Evolutionary conservation across 139 green algal genomes (phyloP).

Genomic region (Bryopsis sp.): DNA sequence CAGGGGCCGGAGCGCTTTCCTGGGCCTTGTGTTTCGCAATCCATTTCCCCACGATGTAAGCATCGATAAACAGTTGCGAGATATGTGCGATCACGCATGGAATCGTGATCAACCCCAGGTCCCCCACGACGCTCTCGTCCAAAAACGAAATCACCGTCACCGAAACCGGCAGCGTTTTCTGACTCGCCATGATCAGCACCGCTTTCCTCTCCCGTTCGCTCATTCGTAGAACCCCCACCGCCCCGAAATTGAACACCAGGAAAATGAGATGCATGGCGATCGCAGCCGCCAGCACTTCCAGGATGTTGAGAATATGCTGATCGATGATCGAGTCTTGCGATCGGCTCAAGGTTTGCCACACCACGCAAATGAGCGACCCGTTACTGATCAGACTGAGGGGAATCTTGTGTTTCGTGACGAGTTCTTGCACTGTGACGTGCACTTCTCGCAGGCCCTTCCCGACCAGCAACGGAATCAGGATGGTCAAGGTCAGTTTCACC

Average conservation of each 20-base stretch:
- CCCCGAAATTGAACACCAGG: constrained; percentile 40
- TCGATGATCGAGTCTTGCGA: constrained; percentile 6
- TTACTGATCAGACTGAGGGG: constrained; percentile 31
- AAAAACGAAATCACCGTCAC: constrained; percentile 42
- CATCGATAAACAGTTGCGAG: constrained; percentile 30
- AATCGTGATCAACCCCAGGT: constrained; percentile 58
- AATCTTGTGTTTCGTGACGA: constrained; percentile 30
- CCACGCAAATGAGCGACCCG: constrained; percentile 40
- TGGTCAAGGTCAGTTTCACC: constrained; percentile 64
- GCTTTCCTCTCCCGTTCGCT: constrained; percentile 40
- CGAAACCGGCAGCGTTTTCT: constrained; percentile 50
- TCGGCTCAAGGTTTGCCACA: constrained; percentile 47
- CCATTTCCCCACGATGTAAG: constrained; percentile 15
- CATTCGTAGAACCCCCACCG: constrained; percentile 32
- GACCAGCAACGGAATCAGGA: constrained; percentile 53
- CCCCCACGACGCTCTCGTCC: constrained; percentile 28
- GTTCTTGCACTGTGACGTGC: constrained; percentile 6
- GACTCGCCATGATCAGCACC: constrained; percentile 34
- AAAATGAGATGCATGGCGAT: constrained; percentile 45
- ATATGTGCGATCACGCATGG: constrained; percentile 73
- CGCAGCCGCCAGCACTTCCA: constrained; percentile 20
- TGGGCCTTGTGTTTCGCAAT: not conserved
- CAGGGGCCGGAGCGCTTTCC: no score
- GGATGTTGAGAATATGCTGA: constrained; percentile 11
- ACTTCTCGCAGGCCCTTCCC: constrained; percentile 52